A percentile compares a stretch with the other conserved stretches of the same genome.
phyloP scores from a whole-genome alignment of 2,329 filamentous ascomycete species.

The Lachnellula suecica region DNA sequence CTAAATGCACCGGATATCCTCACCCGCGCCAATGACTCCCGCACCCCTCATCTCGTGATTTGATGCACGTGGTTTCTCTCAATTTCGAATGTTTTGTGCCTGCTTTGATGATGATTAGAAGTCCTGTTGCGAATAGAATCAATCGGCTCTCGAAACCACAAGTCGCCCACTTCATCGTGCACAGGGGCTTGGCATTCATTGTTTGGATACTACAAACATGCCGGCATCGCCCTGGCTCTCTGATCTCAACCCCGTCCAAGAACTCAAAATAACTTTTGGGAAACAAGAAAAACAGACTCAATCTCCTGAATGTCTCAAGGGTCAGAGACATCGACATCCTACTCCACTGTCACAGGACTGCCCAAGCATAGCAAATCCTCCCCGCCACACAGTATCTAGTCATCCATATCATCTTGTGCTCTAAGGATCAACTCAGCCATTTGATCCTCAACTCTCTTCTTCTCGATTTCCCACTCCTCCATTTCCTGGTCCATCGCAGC shows the following conservation, averaged over 20 bases:
- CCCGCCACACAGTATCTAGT: not conserved
- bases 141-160: not conserved
- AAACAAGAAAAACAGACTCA: no score
- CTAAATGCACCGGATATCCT: slow-evolving; percentile 4
- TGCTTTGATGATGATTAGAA: no score
- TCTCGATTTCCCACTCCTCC: not conserved
- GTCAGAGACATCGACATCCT: not conserved
- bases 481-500: not conserved
- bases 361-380: not conserved
- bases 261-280: no score
- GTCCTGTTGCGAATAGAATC: no score
- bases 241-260: no score
- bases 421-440: not conserved
- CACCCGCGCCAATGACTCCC: not conserved
- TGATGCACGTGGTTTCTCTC: not conserved
- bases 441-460: not conserved
- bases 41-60: not conserved
- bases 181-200: not conserved
- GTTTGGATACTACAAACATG: not conserved
- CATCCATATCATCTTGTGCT: not conserved
- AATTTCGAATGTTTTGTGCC: no score
- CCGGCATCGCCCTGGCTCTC: not conserved
- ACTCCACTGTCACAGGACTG: not conserved
- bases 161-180: not conserved
- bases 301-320: no score